Conservation (phyloP, 768 basidiomycete species). For the Phanerodontia chrysosporium region DNA sequence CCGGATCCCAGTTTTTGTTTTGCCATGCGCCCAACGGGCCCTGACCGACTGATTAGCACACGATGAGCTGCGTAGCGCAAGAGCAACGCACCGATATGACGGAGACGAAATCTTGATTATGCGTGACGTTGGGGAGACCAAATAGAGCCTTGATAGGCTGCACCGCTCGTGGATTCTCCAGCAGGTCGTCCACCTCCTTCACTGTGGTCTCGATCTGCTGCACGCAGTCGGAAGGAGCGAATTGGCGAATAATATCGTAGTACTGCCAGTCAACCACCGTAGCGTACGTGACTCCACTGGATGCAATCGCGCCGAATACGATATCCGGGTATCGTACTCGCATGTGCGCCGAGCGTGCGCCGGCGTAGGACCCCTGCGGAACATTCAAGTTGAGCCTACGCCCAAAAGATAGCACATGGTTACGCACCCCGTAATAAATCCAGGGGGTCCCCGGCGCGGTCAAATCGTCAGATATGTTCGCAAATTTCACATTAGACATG, state of each 20-base stretch:
- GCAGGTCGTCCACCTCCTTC: conserved; percentile 56
- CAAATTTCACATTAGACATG: conserved; percentile 69
- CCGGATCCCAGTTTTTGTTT: conserved; percentile 81
- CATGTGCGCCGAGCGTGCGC: conserved; percentile 92
- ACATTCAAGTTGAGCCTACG: background rate
- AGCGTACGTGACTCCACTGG: conserved; percentile 89
- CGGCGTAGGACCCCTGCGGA: conserved; percentile 83
- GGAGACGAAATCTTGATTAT: conserved; percentile 78
- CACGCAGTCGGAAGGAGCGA: conserved; percentile 61
- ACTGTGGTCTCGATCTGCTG: conserved; percentile 56
- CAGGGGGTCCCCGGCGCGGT: conserved; percentile 70
- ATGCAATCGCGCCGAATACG: conserved; percentile 86
- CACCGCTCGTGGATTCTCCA: conserved; percentile 38
- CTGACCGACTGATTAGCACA: conserved; percentile 28
- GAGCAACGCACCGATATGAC: conserved; percentile 50
- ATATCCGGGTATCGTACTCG: conserved; percentile 81
- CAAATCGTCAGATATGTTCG: conserved; percentile 58
- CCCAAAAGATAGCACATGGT: too few species aligned
- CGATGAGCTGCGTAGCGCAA: background rate
- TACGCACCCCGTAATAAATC: conserved; percentile 82
- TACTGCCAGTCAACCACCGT: conserved; percentile 83
- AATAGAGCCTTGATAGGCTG: conserved; percentile 71
- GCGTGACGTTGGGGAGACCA: conserved; percentile 60
- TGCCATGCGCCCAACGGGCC: conserved; percentile 75
- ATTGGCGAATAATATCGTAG: conserved; percentile 79